phyloP scores from a whole-genome alignment of 116 monocot species.

The Trichopus zeylanicus region DNA sequence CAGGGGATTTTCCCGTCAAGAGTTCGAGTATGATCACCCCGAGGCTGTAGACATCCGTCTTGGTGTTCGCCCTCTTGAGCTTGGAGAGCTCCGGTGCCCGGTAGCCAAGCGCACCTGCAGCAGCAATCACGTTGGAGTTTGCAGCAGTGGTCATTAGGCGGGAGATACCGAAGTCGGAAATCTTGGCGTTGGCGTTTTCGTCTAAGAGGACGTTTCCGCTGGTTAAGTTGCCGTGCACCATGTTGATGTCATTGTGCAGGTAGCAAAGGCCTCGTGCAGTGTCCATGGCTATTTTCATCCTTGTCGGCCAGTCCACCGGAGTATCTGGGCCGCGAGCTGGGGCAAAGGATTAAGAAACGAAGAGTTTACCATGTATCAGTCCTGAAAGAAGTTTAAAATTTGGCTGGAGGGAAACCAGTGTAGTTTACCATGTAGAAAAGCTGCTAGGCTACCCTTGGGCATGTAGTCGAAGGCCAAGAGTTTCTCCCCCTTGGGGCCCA shows the following conservation, averaged over 20 bases:
- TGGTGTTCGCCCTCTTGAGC: constrained; percentile 73
- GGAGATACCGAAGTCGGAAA: constrained; percentile 74
- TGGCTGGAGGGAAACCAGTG: no score
- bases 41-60: constrained; percentile 83
- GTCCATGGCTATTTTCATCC: constrained; percentile 72
- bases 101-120: constrained; percentile 81
- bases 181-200: constrained; percentile 29
- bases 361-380: neutral
- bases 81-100: constrained; percentile 92
- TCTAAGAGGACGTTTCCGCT: constrained; percentile 70
- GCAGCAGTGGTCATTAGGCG: constrained; percentile 72
- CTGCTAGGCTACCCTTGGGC: constrained; percentile 15
- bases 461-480: constrained; percentile 17
- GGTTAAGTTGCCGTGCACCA: constrained; percentile 83
- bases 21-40: constrained; percentile 82
- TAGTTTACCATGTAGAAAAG: constrained; percentile 22
- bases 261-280: constrained; percentile 48
- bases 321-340: constrained; percentile 80
- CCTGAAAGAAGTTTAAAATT: no score
- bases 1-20: constrained; percentile 79
- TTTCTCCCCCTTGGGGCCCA: constrained; percentile 16
- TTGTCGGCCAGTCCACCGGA: constrained; percentile 60
- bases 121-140: constrained; percentile 53
- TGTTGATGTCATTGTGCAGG: constrained; percentile 57
- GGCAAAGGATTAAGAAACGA: neutral